A percentile compares a stretch with the other conserved stretches of the same genome.
phyloP scores from a whole-genome alignment of 768 basidiomycete genomes.

The Crepidotus variabilis region DNA sequence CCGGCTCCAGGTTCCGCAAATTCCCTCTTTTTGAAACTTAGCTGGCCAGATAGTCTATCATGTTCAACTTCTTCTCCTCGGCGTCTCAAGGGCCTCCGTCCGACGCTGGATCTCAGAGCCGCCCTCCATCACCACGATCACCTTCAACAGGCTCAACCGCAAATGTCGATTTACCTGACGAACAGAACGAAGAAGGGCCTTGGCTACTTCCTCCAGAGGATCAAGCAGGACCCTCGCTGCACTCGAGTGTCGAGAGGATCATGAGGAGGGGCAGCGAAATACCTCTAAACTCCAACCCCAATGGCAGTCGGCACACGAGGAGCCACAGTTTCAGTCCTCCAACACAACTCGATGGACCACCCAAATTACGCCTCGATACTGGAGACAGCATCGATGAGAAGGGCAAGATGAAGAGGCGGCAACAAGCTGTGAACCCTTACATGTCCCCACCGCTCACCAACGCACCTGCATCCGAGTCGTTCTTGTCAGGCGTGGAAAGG shows the following conservation, averaged over 20 bases:
- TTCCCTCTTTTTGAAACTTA: neutral
- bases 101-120: neutral
- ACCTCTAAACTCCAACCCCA: neutral
- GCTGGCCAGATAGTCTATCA: neutral
- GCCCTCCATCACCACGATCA: neutral
- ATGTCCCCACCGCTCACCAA: slow-evolving; percentile 6
- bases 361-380: neutral
- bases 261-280: neutral
- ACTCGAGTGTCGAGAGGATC: neutral
- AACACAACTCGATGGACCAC: neutral
- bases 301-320: neutral
- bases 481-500: slow-evolving; percentile 2
- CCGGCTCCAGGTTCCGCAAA: no score
- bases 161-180: neutral
- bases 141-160: neutral
- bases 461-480: slow-evolving; percentile 1
- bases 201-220: neutral
- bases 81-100: neutral
- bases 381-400: neutral
- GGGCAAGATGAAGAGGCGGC: neutral
- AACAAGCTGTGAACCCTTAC: slow-evolving; percentile 1
- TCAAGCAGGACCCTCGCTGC: neutral
- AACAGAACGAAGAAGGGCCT: neutral
- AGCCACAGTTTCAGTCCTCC: neutral
- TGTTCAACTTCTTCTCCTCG: neutral